These are phyloP conservation scores for Cutaneotrichosporon mucoides DNA, from an alignment of 1,284 basidiomycete species.

Conservation along the genomic window DNA sequence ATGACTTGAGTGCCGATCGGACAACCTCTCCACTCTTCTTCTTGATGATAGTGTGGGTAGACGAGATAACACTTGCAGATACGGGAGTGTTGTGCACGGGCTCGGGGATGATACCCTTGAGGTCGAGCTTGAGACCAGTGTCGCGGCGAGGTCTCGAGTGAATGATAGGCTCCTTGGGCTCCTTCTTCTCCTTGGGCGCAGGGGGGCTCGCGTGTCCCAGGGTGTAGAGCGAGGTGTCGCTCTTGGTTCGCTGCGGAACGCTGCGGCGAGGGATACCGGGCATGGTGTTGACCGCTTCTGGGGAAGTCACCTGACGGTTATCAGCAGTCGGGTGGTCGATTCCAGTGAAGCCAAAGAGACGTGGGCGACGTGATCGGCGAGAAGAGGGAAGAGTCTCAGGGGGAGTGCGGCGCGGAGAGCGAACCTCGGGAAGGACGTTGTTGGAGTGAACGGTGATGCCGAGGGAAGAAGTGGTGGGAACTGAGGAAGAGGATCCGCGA, in stretches of 20 bases:
- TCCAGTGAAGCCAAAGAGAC: constrained; percentile 48
- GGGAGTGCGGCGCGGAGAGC: constrained; percentile 36
- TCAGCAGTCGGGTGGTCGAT: constrained; percentile 14
- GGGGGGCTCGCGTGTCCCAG: constrained; percentile 17
- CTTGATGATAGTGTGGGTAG: constrained; percentile 52
- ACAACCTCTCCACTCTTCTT: constrained; percentile 92
- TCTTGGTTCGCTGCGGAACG: constrained; percentile 28
- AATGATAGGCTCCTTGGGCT: constrained; percentile 10
- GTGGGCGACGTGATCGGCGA: constrained; percentile 37
- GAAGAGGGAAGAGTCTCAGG: constrained; percentile 26
- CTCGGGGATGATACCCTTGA: constrained; percentile 37
- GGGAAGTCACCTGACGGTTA: neutral
- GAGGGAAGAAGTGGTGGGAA: constrained; percentile 6
- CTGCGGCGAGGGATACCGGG: constrained; percentile 23
- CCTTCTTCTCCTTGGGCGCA: constrained; percentile 8
- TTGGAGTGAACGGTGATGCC: constrained; percentile 8
- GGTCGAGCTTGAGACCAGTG: constrained; percentile 47
- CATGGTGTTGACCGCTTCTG: neutral
- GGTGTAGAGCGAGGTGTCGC: constrained; percentile 31
- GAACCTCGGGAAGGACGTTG: constrained; percentile 42
- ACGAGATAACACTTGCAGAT: constrained; percentile 22
- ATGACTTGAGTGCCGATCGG: constrained; percentile 81
- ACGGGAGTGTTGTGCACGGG: constrained; percentile 10
- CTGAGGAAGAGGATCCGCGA: neutral
- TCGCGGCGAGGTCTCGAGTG: constrained; percentile 25